Evolutionary conservation across 768 basidiomycete genomes (phyloP), one percentile per base, ranked within the genome.

Genomic region (Mycena rosella): DNA sequence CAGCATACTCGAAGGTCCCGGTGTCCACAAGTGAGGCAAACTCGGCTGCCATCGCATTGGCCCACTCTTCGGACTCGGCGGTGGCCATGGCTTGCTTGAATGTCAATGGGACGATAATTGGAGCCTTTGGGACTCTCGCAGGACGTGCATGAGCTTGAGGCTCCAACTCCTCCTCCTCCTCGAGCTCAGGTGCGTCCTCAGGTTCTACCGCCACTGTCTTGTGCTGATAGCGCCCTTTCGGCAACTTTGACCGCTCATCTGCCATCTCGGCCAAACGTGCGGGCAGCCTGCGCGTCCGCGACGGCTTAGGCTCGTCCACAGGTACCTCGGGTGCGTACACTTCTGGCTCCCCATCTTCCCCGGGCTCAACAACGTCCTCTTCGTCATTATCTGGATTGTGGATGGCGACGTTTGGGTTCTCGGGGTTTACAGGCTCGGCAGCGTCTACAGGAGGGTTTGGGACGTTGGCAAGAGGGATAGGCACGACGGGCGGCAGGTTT

Each of bases 151-250:
- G 51, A 11, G 51, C 51, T 52, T 30, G 51, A n/a, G n/a, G n/a
- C n/a, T n/a, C n/a, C 2, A 52, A 52, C 51, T 52, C 51, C 51
- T 51, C 49, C 49, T 30, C 51, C 51, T 36, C 34, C 34, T 54
- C 52, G 22, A 54, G 32, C 52, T 5, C 52, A 24, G 32, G 52
- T 24, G 20, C 22, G 52, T 54, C 32, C 20, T 22, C n/a, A 20
- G 18, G 15, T 22, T 36, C 10, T 24, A 30, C 2, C 18, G 32
- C 32, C 52, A 20, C 14, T 13, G 42, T 20, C 42, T 54, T 34
- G 10, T 36, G 52, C 30, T 36, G 29, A 13, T 54, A 54, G 5
- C 32, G 52, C 6, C 52, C 52, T 54, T 54, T 54, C n/a, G 30
- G 52, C 6, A 54, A 17, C 18, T 54, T 54, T 8, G 2, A 15